A percentile compares a stretch with the other conserved stretches of the same genome.
phyloP scores from a whole-genome alignment of 805 yeast species.

The Wickerhamiella australiensis region DNA sequence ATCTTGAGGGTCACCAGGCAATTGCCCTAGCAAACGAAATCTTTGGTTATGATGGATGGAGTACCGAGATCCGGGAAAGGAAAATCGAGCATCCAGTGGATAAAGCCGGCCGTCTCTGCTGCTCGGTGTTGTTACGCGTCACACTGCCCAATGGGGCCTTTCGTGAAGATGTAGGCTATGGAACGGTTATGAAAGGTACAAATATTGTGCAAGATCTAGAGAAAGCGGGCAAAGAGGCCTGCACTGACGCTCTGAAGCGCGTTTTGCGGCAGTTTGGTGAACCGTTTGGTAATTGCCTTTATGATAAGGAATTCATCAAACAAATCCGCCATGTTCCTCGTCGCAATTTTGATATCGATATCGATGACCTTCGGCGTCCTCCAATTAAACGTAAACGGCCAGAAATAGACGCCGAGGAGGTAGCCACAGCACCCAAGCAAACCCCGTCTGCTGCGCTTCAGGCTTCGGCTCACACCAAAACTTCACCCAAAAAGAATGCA shows the following conservation, averaged over 20 bases:
- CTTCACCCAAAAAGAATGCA: background rate
- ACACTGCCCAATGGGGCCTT: constrained; percentile 61
- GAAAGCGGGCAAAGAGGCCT: constrained; percentile 69
- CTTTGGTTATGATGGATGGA: constrained; percentile 74
- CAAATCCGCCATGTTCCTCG: constrained; percentile 35
- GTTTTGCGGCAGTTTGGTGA: constrained; percentile 59
- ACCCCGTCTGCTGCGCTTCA: no score
- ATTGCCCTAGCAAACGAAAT: constrained; percentile 60
- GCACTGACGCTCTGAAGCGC: constrained; percentile 59
- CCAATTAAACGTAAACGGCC: background rate
- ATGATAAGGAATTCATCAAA: constrained; percentile 40
- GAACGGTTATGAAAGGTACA: constrained; percentile 30
- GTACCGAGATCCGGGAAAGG: constrained; percentile 44
- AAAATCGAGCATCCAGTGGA: constrained; percentile 39
- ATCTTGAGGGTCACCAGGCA: constrained; percentile 66
- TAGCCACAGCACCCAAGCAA: no score
- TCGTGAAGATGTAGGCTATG: constrained; percentile 60
- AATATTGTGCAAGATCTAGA: constrained; percentile 55
- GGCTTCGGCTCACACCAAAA: background rate
- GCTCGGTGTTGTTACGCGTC: constrained; percentile 39
- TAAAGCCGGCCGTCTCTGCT: constrained; percentile 24
- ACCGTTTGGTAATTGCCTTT: constrained; percentile 49
- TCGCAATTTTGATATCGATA: constrained; percentile 16
- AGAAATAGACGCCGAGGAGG: background rate
- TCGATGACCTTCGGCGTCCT: constrained; percentile 20